phyloP scores from a whole-genome alignment of 2,329 filamentous ascomycete genomes.

The Colletotrichum sansevieriae region DNA sequence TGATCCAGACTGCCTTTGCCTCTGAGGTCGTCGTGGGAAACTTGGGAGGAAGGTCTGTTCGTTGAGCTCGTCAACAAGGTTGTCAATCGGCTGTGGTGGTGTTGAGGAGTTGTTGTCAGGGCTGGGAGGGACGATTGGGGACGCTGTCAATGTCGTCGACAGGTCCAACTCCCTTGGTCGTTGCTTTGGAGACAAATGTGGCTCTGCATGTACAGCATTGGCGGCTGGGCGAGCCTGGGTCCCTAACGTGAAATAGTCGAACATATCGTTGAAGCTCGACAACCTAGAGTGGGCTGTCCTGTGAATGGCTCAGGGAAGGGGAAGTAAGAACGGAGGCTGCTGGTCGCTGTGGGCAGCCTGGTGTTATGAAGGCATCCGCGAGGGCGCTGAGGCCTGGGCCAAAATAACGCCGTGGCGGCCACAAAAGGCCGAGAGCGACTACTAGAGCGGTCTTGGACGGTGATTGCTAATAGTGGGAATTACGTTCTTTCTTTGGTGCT shows the following conservation, averaged over 20 bases:
- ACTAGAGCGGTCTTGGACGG: slow-evolving; percentile 10
- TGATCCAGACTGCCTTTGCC: not conserved
- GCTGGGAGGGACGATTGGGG: not conserved
- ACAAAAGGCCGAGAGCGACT: slow-evolving; percentile 33
- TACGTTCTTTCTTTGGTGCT: slow-evolving; percentile 31
- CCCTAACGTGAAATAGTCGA: slow-evolving; percentile 34
- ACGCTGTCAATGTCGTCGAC: slow-evolving; percentile 1
- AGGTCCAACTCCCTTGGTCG: slow-evolving; percentile 15
- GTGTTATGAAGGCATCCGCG: slow-evolving; percentile 41
- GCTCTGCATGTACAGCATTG: slow-evolving; percentile 14
- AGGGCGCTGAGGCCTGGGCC: slow-evolving; percentile 26
- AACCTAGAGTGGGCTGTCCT: not conserved
- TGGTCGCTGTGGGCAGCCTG: slow-evolving; percentile 8
- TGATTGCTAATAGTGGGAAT: slow-evolving; percentile 23
- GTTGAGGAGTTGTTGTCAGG: not conserved
- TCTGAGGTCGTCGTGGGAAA: not conserved
- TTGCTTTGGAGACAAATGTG: slow-evolving; percentile 31
- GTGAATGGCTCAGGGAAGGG: not conserved
- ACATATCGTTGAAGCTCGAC: slow-evolving; percentile 18
- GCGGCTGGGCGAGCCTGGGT: slow-evolving; percentile 25
- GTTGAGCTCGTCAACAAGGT: slow-evolving; percentile 32
- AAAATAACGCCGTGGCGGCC: slow-evolving; percentile 29
- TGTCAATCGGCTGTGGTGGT: slow-evolving; percentile 32
- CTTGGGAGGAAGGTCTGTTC: slow-evolving; percentile 31
- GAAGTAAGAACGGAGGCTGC: slow-evolving; percentile 1